Evolutionary conservation across 176 grass and related monocot genomes (phyloP).

Genomic region (Raddia guianensis): DNA sequence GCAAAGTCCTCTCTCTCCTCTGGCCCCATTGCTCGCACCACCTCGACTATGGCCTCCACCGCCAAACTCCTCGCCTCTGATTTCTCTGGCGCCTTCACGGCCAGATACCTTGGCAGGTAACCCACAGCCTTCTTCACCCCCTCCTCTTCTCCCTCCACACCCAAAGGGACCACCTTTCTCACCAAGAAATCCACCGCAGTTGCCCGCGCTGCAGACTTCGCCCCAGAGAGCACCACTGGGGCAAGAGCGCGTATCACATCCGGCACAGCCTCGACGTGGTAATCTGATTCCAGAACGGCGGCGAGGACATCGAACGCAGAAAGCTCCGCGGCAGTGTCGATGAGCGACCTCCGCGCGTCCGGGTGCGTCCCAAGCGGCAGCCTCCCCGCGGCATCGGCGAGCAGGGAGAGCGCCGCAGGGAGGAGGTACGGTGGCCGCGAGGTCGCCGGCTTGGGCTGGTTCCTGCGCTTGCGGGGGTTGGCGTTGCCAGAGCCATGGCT

Average conservation of each 20-base stretch:
- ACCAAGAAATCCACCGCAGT: slow-evolving; percentile 63
- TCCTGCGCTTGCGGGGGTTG: slow-evolving; percentile 44
- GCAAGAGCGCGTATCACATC: slow-evolving; percentile 67
- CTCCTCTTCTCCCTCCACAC: slow-evolving; percentile 54
- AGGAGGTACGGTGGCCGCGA: slow-evolving; percentile 33
- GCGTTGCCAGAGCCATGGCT: slow-evolving; percentile 11
- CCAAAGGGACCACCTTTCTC: slow-evolving; percentile 66
- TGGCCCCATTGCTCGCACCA: slow-evolving; percentile 45
- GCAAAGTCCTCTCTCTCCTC: slow-evolving; percentile 48
- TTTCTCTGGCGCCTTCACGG: slow-evolving; percentile 74
- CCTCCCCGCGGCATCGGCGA: slow-evolving; percentile 53
- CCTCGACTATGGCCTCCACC: slow-evolving; percentile 77
- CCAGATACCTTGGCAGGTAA: slow-evolving; percentile 74
- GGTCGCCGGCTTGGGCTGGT: slow-evolving; percentile 10
- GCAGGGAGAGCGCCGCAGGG: slow-evolving; percentile 46
- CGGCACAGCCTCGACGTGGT: slow-evolving; percentile 40
- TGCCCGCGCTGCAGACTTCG: slow-evolving; percentile 44
- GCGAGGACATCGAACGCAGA: slow-evolving; percentile 57
- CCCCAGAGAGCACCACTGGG: slow-evolving; percentile 42
- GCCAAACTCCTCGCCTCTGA: slow-evolving; percentile 64
- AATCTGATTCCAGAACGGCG: slow-evolving; percentile 55
- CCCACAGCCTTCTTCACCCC: slow-evolving; percentile 60
- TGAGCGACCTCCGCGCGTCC: slow-evolving; percentile 60
- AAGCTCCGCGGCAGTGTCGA: slow-evolving; percentile 63
- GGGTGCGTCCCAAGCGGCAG: slow-evolving; percentile 64